A percentile compares a stretch with the other conserved stretches of the same genome.
Evolutionary conservation across 805 yeast species (phyloP).

Genomic region (Yamadazyma laniorum): DNA sequence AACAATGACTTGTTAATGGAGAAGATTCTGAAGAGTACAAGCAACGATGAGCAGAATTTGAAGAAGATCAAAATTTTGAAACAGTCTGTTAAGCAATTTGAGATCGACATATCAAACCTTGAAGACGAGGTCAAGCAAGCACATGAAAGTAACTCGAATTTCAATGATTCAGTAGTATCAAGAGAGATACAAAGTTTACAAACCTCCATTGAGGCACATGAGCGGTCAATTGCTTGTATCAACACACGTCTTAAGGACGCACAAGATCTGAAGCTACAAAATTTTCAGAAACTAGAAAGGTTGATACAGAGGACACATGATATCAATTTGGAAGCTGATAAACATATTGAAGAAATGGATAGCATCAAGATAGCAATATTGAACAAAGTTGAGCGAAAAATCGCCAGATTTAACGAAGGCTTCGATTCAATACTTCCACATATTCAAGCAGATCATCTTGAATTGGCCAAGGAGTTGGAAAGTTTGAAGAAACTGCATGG

Average conservation of each 20-base stretch:
- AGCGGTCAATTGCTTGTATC: slow-evolving; percentile 20
- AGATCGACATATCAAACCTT: slow-evolving; percentile 26
- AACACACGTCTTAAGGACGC: slow-evolving; percentile 21
- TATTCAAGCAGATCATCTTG: slow-evolving; percentile 16
- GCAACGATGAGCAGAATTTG: slow-evolving; percentile 28
- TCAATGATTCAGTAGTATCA: neutral
- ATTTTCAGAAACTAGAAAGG: slow-evolving; percentile 25
- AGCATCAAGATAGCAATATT: slow-evolving; percentile 25
- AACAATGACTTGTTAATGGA: slow-evolving; percentile 31
- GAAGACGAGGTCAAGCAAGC: slow-evolving; percentile 5
- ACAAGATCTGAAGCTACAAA: slow-evolving; percentile 22
- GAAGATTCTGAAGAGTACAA: slow-evolving; percentile 30
- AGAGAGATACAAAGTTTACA: slow-evolving; percentile 24
- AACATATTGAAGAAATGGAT: slow-evolving; percentile 25
- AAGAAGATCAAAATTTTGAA: slow-evolving; percentile 39
- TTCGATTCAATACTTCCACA: slow-evolving; percentile 35
- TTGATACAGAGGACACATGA: slow-evolving; percentile 22
- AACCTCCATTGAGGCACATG: slow-evolving; percentile 21
- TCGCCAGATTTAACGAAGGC: slow-evolving; percentile 29
- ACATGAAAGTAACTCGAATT: neutral
- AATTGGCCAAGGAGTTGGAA: neutral
- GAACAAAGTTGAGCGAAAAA: slow-evolving; percentile 24
- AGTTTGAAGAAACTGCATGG: neutral
- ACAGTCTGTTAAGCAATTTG: slow-evolving; percentile 39
- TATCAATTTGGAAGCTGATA: slow-evolving; percentile 25